Base-by-base conservation (phyloP, 208 protist genomes). In the Leishmania tropica region DNA sequence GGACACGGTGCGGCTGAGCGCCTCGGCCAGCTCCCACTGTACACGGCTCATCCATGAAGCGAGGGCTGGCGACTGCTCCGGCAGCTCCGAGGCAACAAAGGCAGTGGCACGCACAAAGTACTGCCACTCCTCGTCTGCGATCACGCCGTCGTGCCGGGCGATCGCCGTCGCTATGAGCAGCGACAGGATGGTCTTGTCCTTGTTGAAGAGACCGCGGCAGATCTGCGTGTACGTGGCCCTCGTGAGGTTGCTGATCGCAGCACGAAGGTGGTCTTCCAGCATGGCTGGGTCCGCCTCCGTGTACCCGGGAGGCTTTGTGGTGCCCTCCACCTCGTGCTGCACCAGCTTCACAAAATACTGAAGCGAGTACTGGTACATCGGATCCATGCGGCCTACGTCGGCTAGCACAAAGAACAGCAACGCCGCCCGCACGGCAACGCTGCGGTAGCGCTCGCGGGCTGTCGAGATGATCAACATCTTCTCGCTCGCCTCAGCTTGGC, bases 331-430 rank as follows among this genome's bases (percentile, higher is more conserved):
- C 79, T 94, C 92, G 68, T 92, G 80, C 75, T 93, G 89, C 79
- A 99, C 98, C 54, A 99, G 91, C 67, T 98, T 97, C 31, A 96
- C 95, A 84, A 99, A 99, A 89, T 99, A 99, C 78, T 98, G 94
- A 54, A 99, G 89, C 37, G 98, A 99, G 90, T 99, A 99, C 92
- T 99, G 98, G 87, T 99, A 99, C 98, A 99, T 99, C 40, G 98
- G 98, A 87, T 99, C 99, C 78, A 99, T 97, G 37, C 93, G 88
- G 31, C 93, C 87, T 62, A 99, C 89, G 80, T 99, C 95, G 7
- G 98, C 92, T 3, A 99, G 88, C 62, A 96, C 93, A 86, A 99
- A 99, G 89, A 98, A 99, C n/a, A 99, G 89, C 77, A 98, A 91
- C 5, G 97, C 87, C 1, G 95, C 94, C n/a, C 97, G 94, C 65